Base-by-base conservation (phyloP, 805 yeast genomes). In the Monosporozyma aerobia region DNA sequence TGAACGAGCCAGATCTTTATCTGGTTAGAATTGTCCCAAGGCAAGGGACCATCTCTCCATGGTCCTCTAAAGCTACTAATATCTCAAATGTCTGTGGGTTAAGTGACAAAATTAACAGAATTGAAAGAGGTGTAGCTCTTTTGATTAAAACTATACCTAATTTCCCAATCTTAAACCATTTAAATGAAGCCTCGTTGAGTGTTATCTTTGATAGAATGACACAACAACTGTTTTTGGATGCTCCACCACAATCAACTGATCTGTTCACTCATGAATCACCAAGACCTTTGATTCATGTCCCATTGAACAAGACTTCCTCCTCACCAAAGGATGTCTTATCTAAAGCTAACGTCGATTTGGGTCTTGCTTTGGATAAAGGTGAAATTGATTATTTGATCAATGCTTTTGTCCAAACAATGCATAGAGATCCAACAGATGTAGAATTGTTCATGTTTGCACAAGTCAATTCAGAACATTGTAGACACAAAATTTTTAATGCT, bases 401-500 rank as follows among this genome's bases (percentile, higher is more conserved):
- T 32, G 95, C 97, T 1, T 94, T 94, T 74, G 85, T 81, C 53
- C 76, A 83, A 50, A 78, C 77, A 35, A 73, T 85, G 58, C 82
- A 85, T 47, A 82, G 98, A 70, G 88, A 90, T 67, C 98, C 99
- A 51, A 92, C 98, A 33, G 99, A 94, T 70, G 98, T 90, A 25
- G 99, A 94, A 72, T 77, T 94, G 57, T 94, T 94, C 72, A 94
- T 94, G 97, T 94, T 94, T 76, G 99, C 99, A 44, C 99, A 94
- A 74, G 99, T 94, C 60, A 94, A 94, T 76, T 90, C 97, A 27
- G 99, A 94, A 73, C 99, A 94, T 74, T 94, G 99, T 76, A 87
- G 99, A 70, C 99, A 94, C 75, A 94, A 94, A 75, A 94, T 94
- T 60, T 94, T 94, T 78, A 94, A 94, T 65, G 99, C 99, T 44